Evolutionary conservation across 352 stramenopile species (phyloP).

Genomic region (Pythium coloratum): DNA sequence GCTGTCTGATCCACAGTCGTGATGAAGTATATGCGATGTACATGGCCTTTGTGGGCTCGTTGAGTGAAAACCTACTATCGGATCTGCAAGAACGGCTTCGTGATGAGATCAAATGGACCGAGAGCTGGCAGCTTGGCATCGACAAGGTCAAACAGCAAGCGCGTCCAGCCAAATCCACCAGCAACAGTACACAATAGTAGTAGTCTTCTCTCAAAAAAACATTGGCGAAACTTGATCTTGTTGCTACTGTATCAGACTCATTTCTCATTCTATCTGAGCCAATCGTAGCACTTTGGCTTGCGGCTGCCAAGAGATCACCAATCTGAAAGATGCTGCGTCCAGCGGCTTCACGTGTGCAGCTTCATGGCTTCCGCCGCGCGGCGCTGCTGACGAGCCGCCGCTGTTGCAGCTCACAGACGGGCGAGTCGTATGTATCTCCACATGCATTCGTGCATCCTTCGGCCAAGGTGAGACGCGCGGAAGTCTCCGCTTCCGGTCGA

Average conservation of each 20-base stretch:
- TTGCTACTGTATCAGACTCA: neutral
- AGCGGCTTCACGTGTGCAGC: neutral
- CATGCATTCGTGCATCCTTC: constrained; percentile 26
- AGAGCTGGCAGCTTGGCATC: constrained; percentile 53
- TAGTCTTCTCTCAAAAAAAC: neutral
- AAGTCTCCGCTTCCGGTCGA: neutral
- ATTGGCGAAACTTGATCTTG: neutral
- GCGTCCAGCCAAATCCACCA: neutral
- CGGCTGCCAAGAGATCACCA: neutral
- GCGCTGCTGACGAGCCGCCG: neutral
- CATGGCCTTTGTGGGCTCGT: constrained; percentile 25
- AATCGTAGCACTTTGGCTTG: neutral
- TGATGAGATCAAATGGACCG: constrained; percentile 57
- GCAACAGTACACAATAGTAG: neutral
- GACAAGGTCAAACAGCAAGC: constrained; percentile 27
- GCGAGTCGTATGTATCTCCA: neutral
- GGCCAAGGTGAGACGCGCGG: constrained; percentile 14
- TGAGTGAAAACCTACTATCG: constrained; percentile 24
- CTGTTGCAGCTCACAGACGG: neutral
- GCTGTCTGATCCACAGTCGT: constrained; percentile 45
- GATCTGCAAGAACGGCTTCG: constrained; percentile 43
- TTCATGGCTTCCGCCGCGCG: neutral
- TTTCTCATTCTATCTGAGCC: neutral
- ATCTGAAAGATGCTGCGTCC: constrained; percentile 5
- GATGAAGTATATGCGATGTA: constrained; percentile 47